A percentile compares a stretch with the other conserved stretches of the same genome.
phyloP scores from a whole-genome alignment of 352 stramenopile species.

The Pythium biforme region DNA sequence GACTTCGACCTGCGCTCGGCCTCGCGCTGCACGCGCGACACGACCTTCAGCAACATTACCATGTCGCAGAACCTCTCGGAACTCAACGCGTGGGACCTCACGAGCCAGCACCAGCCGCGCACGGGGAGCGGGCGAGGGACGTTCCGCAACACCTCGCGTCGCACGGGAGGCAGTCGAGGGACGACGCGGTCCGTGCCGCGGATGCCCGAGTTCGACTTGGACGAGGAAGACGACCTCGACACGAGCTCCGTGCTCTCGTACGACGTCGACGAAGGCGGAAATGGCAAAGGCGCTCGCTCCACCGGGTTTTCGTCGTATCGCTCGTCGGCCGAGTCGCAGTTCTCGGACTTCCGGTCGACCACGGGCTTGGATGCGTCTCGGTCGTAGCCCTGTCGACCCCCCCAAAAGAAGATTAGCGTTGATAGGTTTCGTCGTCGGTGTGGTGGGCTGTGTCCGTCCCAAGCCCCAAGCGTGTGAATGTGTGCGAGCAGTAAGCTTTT shows the following conservation, averaged over 20 bases:
- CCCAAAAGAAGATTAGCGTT: slow-evolving; percentile 7
- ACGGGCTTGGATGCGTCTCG: slow-evolving; percentile 11
- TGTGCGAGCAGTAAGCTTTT: no score
- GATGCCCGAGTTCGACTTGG: slow-evolving; percentile 11
- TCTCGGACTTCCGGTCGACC: slow-evolving; percentile 22
- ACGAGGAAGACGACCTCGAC: slow-evolving; percentile 25
- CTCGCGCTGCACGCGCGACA: slow-evolving; percentile 70
- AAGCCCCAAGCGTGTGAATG: no score
- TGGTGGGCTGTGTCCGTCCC: slow-evolving; percentile 1
- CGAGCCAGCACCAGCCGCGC: slow-evolving; percentile 4
- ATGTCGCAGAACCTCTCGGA: slow-evolving; percentile 40
- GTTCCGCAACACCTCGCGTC: slow-evolving; percentile 10
- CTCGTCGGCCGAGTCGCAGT: slow-evolving; percentile 12
- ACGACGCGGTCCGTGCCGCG: not conserved
- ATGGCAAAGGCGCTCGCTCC: not conserved
- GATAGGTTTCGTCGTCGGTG: not conserved
- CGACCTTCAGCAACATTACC: slow-evolving; percentile 59
- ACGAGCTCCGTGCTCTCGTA: slow-evolving; percentile 21
- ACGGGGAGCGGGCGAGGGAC: slow-evolving; percentile 6
- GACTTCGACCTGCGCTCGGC: slow-evolving; percentile 41
- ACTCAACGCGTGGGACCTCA: slow-evolving; percentile 23
- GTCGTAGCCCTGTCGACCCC: no score
- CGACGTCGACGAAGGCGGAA: slow-evolving; percentile 14
- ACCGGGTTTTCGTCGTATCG: slow-evolving; percentile 10
- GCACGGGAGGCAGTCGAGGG: not conserved